These are phyloP conservation scores for Byssoonygena ceratinophila DNA, from an alignment of 2,329 filamentous ascomycete species.

Conservation along the genomic window DNA sequence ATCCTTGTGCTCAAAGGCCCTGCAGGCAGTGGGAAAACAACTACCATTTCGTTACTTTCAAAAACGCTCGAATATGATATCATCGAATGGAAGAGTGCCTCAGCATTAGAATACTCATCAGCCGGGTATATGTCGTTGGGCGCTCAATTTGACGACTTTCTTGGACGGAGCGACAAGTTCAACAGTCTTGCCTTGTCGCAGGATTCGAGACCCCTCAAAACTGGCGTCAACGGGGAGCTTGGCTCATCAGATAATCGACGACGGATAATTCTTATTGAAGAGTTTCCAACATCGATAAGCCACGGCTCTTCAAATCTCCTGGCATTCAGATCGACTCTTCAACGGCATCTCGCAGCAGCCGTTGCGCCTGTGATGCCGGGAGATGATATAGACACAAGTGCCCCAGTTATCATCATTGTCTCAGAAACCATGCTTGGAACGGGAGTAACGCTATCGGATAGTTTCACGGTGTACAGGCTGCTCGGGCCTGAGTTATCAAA, in stretches of 20 bases:
- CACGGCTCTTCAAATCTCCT: slow-evolving; percentile 53
- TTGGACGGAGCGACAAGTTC: slow-evolving; percentile 71
- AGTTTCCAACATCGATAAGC: slow-evolving; percentile 68
- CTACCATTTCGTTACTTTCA: slow-evolving; percentile 68
- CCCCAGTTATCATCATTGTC: slow-evolving; percentile 76
- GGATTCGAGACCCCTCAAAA: slow-evolving; percentile 5
- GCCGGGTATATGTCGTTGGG: slow-evolving; percentile 60
- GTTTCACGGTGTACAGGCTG: slow-evolving; percentile 81
- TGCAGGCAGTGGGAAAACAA: slow-evolving; percentile 87
- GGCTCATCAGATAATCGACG: slow-evolving; percentile 25
- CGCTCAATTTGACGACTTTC: slow-evolving; percentile 82
- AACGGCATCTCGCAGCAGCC: slow-evolving; percentile 62
- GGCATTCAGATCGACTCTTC: slow-evolving; percentile 63
- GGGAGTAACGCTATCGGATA: slow-evolving; percentile 73
- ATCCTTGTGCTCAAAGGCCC: slow-evolving; percentile 79
- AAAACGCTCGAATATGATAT: slow-evolving; percentile 66
- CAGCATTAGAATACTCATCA: slow-evolving; percentile 48
- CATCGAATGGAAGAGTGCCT: slow-evolving; percentile 83
- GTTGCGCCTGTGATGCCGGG: slow-evolving; percentile 40
- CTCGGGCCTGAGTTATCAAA: slow-evolving; percentile 76
- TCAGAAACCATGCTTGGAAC: slow-evolving; percentile 84
- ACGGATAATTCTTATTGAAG: slow-evolving; percentile 63
- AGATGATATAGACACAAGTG: slow-evolving; percentile 38
- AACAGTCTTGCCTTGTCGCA: slow-evolving; percentile 51
- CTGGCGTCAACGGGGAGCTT: neutral